Evolutionary conservation across 1,139 yeast species (phyloP).

Genomic region (Geotrichum aggregatum): DNA sequence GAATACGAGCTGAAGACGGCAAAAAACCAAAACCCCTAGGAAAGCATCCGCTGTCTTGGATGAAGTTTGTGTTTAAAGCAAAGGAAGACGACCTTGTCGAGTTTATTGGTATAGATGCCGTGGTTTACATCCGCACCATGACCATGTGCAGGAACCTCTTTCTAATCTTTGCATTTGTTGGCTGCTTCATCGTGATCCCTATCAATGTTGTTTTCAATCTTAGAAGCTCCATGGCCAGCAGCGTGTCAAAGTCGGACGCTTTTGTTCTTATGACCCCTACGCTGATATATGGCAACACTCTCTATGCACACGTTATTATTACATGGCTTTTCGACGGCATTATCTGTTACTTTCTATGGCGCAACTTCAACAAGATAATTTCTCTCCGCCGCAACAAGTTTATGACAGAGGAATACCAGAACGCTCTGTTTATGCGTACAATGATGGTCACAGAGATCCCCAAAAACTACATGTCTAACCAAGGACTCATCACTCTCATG

Average conservation of each 20-base stretch:
- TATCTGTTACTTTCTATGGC: conserved; percentile 35
- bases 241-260: conserved; percentile 34
- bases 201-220: conserved; percentile 39
- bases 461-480: conserved; percentile 27
- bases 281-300: conserved; percentile 34
- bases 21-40: conserved; percentile 24
- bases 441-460: conserved; percentile 39
- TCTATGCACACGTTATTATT: conserved; percentile 38
- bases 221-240: conserved; percentile 23
- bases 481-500: conserved; percentile 32
- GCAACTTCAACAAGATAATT: conserved; percentile 33
- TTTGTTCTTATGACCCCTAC: conserved; percentile 40
- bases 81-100: conserved; percentile 34
- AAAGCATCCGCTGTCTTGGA: conserved; percentile 34
- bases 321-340: conserved; percentile 35
- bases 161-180: conserved; percentile 35
- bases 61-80: conserved; percentile 28
- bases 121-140: conserved; percentile 36
- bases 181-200: conserved; percentile 40
- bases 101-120: conserved; percentile 41
- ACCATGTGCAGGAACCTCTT: conserved; percentile 38
- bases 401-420: conserved; percentile 32
- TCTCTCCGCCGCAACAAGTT: conserved; percentile 33
- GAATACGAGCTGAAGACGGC: conserved; percentile 26
- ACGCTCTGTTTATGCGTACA: conserved; percentile 36